Conservation (phyloP, 306 rosid genomes). For the Mimosa bimucronata region DNA sequence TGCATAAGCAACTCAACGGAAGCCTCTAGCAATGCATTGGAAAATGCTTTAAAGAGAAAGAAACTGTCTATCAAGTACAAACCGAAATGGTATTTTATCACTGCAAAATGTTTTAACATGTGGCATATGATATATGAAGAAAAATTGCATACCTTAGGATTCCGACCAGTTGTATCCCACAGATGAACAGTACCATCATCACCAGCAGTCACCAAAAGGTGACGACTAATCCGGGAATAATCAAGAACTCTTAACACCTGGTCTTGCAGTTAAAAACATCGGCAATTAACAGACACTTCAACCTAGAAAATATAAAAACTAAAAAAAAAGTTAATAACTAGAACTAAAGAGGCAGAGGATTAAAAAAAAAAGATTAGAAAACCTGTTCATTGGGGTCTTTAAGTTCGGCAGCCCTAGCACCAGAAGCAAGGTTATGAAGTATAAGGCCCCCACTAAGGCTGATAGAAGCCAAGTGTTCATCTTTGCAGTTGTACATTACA, state of each 20-base stretch:
- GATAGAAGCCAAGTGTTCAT: constrained; percentile 97
- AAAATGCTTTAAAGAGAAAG: background rate
- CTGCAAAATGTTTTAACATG: constrained; percentile 10
- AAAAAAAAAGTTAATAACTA: background rate
- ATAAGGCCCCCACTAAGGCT: constrained; percentile 93
- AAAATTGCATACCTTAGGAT: constrained; percentile 73
- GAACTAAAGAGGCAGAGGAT: constrained; percentile 18
- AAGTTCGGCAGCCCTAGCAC: constrained; percentile 92
- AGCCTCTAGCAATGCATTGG: background rate
- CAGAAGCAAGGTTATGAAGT: constrained; percentile 96
- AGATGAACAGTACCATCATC: constrained; percentile 94
- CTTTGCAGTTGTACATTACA: constrained; percentile 93
- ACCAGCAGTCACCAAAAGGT: constrained; percentile 95
- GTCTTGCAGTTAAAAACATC: constrained; percentile 76
- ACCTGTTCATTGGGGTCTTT: constrained; percentile 97
- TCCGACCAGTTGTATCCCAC: constrained; percentile 98
- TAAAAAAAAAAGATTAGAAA: constrained; percentile 18
- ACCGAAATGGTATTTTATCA: constrained; percentile 23
- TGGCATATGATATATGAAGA: background rate
- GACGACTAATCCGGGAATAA: constrained; percentile 91
- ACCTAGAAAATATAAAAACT: background rate
- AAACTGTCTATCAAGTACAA: background rate
- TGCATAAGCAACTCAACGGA: constrained; percentile 1
- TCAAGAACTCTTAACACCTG: constrained; percentile 99
- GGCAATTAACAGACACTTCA: constrained; percentile 48